phyloP scores from a whole-genome alignment of 176 grass and related monocot genomes.

The Carex parvula region DNA sequence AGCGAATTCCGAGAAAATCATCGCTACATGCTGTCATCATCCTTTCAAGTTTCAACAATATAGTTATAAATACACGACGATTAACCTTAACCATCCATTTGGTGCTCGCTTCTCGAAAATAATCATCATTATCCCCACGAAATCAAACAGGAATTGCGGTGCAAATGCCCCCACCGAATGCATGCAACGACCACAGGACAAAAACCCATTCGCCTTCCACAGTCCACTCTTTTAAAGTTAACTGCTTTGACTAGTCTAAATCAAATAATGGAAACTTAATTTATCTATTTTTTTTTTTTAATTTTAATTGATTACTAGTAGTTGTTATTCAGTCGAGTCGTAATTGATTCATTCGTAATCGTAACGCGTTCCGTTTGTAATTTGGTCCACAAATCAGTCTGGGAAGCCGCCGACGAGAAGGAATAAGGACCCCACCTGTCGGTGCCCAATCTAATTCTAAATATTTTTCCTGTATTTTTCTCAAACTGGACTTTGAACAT shows the following conservation, averaged over 20 bases:
- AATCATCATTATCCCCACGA: conserved; percentile 10
- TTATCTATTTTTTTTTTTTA: background rate
- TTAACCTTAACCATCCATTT: background rate
- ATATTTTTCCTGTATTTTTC: background rate
- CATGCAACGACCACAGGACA: conserved; percentile 7
- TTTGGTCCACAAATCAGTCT: background rate
- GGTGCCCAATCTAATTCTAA: background rate
- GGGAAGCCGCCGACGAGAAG: background rate
- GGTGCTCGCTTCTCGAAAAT: background rate
- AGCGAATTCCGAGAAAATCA: too few relatives aligned
- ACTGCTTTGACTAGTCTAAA: background rate
- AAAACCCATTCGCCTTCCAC: background rate
- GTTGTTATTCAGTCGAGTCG: background rate
- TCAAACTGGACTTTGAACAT: background rate
- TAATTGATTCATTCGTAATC: background rate
- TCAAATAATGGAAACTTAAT: background rate
- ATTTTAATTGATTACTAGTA: background rate
- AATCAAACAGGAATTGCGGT: background rate
- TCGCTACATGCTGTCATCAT: too few relatives aligned
- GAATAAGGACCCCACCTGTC: background rate
- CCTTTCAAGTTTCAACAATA: too few relatives aligned
- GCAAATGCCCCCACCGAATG: background rate
- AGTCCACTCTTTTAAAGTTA: background rate
- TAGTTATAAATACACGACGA: too few relatives aligned
- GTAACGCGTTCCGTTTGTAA: background rate